Evolutionary conservation across 2,329 filamentous ascomycete species (phyloP), one percentile per base, ranked within the genome.

Genomic region (Colletotrichum siamense): DNA sequence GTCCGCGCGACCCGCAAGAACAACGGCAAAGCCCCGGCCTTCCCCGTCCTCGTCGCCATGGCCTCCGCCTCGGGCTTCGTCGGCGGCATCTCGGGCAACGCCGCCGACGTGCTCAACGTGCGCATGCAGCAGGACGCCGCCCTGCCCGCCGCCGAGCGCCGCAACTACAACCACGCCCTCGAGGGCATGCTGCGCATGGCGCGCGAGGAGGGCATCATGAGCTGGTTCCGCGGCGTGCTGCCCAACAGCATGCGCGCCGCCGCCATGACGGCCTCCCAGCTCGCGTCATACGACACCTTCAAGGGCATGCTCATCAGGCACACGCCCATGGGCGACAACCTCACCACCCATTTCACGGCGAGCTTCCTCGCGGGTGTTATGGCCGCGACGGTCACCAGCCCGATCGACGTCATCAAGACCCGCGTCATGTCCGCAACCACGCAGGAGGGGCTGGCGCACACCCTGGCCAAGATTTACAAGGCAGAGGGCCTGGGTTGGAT

Each of bases 41-140:
- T 98, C 80, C 88, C 92, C 13, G 89, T 92, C n/a, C 93, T 99
- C 12, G 90, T 98, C 78, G 94, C 91, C 79, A 95, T 99, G 85
- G 95, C 96, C 69, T 94, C 93, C 28, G 87, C 92, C 32, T 96
- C 97, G 9, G 97, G 97, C 68, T 95, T 98, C 83, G 86, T 98
- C 4, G 97, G 97, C 77, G 97, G 97, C 66, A 87, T 99, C 63
- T 95, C 94, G 8, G 97, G 97, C 79, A 99, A 99, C 86, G 96
- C 96, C 4, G 96, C 96, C 79, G 97, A 99, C 84, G 96, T 99
- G 39, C 90, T 98, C 82, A 99, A 99, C 86, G 97, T 99, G 66
- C 95, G 97, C 79, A 99, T 99, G 97, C 97, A 99, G 87, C 95
- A 98, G 86, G 97, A 94, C 82, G 93, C 95, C 4, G 92, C 95